Conservation (phyloP, 2,329 filamentous ascomycete genomes). For the Monosporascus sp. region DNA sequence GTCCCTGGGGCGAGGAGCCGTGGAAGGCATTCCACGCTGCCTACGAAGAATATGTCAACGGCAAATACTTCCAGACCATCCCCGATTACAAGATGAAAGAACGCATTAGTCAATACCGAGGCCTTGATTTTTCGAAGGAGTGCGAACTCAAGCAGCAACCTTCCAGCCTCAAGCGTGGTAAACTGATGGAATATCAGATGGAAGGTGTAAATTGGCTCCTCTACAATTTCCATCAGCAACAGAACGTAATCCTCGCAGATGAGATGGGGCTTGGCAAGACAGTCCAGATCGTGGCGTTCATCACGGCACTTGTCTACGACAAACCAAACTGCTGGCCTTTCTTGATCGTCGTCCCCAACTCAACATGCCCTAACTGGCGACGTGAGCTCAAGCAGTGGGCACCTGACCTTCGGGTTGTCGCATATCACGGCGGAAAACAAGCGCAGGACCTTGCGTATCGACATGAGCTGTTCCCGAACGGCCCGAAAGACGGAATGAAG, state of each 20-base stretch:
- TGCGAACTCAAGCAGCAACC: constrained; percentile 71
- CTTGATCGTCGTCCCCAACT: constrained; percentile 87
- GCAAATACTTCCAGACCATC: constrained; percentile 62
- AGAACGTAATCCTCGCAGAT: constrained; percentile 88
- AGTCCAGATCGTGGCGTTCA: constrained; percentile 81
- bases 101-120: constrained; percentile 64
- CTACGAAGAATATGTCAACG: constrained; percentile 80
- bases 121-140: constrained; percentile 58
- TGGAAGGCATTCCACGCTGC: constrained; percentile 79
- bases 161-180: constrained; percentile 65
- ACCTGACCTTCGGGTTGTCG: constrained; percentile 79
- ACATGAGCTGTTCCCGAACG: constrained; percentile 77
- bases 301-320: constrained; percentile 67
- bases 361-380: constrained; percentile 96
- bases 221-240: constrained; percentile 76
- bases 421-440: constrained; percentile 76
- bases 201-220: constrained; percentile 95
- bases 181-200: constrained; percentile 89
- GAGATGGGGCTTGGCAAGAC: constrained; percentile 99
- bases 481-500: constrained; percentile 63
- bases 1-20: constrained; percentile 43
- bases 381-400: constrained; percentile 94
- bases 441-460: constrained; percentile 73
- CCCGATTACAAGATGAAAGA: constrained; percentile 57
- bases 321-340: constrained; percentile 81